Evolutionary conservation across 139 green algal genomes (phyloP).

Genomic region (Tetradesmus obliquus): DNA sequence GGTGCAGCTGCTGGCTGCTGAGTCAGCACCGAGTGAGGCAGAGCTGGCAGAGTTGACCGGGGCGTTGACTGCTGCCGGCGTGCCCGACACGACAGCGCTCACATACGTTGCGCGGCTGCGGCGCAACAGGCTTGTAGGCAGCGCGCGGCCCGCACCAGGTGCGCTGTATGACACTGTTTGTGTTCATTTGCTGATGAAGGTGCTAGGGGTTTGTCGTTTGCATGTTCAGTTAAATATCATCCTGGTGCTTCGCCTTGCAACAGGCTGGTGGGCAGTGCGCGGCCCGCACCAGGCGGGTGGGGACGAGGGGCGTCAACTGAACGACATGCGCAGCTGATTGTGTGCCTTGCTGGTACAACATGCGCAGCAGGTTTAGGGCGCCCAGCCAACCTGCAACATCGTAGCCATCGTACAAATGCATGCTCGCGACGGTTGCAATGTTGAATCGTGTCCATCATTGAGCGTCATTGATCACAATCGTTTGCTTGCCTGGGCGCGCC

Average conservation of each 20-base stretch:
- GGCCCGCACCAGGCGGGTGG: conserved; percentile 15
- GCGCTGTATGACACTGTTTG: not conserved
- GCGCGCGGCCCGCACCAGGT: conserved; percentile 29
- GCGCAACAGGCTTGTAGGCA: conserved; percentile 85
- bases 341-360: too few species aligned
- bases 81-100: conserved; percentile 85
- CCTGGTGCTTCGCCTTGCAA: conserved; percentile 76
- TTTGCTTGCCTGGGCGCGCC: too few species aligned
- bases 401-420: too few species aligned
- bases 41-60: conserved; percentile 49
- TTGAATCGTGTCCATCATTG: too few species aligned
- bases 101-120: conserved; percentile 92
- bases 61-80: conserved; percentile 40
- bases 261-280: conserved; percentile 75
- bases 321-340: too few species aligned
- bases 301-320: too few species aligned
- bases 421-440: too few species aligned
- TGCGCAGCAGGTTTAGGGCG: too few species aligned
- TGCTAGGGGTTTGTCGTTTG: not conserved
- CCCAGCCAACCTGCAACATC: too few species aligned
- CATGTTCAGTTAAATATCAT: not conserved
- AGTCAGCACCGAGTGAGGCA: conserved; percentile 54
- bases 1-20: conserved; percentile 86
- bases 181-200: not conserved
- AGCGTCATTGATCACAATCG: too few species aligned